Evolutionary conservation across 2,329 filamentous ascomycete genomes (phyloP), one percentile per base, ranked within the genome.

Genomic region (Botrytis byssoidea): DNA sequence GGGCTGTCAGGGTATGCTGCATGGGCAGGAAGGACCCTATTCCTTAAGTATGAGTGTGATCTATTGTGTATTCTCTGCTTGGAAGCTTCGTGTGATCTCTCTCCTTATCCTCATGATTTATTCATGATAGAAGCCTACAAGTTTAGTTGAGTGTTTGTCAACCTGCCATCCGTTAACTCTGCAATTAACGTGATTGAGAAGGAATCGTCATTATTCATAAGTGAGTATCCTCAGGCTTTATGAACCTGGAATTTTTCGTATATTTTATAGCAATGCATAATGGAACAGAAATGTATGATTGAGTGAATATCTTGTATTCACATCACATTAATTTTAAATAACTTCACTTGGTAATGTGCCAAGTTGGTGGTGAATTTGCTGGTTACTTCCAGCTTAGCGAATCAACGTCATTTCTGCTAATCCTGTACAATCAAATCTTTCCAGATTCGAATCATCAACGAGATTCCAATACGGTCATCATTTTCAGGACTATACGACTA

Each of bases 21-120:
- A 14, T 29, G 12, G n/a, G 29, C n/a, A 9, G n/a, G 0, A n/a
- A 18, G 3, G n/a, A 2, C 51, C 29, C 6, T 29, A 55, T 14
- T 55, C 51, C 6, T 29, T 4, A 18, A 1, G 4, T 32, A 29
- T 57, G 16, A 9, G 51, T 16, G 6, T 18, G 6, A 57, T 18
- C 0, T 55, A 55, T 55, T 1, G 6, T 16, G 0, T 4, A 8
- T 2, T 55, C 16, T 29, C 51, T 29, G 7, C 12, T 55, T n/a
- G 5, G 14, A 29, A 16, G 12, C 0, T 55, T 14, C 1, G 14
- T 7, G 2, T 18, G 12, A 2, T 18, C 8, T 29, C 12, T 29
- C 25, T 18, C 6, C 25, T 29, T 29, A 14, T 29, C 8, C 32
- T 29, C n/a, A 7, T 29, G n/a, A 18, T 29, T 57, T 3, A 18